phyloP scores from a whole-genome alignment of 1,139 yeast genomes.

The Blastobotrys aristatus region DNA sequence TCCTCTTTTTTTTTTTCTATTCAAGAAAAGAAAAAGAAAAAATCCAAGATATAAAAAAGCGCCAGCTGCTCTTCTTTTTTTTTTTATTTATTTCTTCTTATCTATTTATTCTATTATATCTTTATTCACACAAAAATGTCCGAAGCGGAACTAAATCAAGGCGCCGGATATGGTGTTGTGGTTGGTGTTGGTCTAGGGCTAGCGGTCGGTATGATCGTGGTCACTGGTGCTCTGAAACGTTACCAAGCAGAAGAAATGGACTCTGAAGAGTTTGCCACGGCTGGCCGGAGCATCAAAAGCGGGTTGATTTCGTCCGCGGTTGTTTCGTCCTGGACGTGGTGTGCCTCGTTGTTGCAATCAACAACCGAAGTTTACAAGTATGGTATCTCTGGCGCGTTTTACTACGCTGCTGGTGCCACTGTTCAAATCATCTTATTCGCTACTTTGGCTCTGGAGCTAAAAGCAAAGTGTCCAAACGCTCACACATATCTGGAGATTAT shows the following conservation, averaged over 20 bases:
- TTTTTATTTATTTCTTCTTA: too few relatives aligned
- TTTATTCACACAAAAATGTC: not conserved
- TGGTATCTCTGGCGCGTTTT: slow-evolving; percentile 72
- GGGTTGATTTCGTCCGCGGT: slow-evolving; percentile 83
- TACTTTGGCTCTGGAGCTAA: slow-evolving; percentile 67
- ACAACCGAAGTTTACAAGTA: slow-evolving; percentile 72
- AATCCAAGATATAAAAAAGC: not conserved
- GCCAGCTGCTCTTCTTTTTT: not conserved
- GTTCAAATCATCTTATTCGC: slow-evolving; percentile 69
- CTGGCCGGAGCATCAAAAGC: slow-evolving; percentile 68
- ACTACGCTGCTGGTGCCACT: slow-evolving; percentile 75
- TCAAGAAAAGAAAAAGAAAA: not conserved
- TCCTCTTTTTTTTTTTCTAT: not conserved
- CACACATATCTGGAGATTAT: slow-evolving; percentile 73
- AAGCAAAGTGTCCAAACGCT: slow-evolving; percentile 37
- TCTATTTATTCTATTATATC: too few relatives aligned
- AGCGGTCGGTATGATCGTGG: slow-evolving; percentile 49
- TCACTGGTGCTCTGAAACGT: slow-evolving; percentile 47
- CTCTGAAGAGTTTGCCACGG: slow-evolving; percentile 55
- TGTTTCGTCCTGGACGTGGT: slow-evolving; percentile 93
- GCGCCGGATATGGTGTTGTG: slow-evolving; percentile 90
- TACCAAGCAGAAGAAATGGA: slow-evolving; percentile 45
- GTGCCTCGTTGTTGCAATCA: slow-evolving; percentile 73
- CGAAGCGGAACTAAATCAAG: slow-evolving; percentile 44
- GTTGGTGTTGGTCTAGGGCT: slow-evolving; percentile 75